phyloP scores from a whole-genome alignment of 2,329 filamentous ascomycete species.

The Pseudocercospora musae region DNA sequence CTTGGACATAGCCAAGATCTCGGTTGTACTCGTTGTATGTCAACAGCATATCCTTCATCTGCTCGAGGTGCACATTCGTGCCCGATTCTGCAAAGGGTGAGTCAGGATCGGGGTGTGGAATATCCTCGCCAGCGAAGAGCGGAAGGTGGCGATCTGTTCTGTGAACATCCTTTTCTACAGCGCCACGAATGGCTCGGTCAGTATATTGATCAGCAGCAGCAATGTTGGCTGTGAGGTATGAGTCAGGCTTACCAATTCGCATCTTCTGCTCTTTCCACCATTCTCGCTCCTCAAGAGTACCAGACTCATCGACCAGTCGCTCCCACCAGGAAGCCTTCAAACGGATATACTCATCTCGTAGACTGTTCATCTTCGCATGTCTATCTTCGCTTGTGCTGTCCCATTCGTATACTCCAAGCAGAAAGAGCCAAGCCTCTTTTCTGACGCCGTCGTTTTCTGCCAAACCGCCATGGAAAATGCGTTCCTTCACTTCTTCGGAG shows the following conservation, averaged over 20 bases:
- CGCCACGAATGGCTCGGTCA: conserved; percentile 49
- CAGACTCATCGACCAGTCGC: conserved; percentile 75
- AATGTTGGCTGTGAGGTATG: conserved; percentile 19
- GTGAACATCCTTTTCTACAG: conserved; percentile 93
- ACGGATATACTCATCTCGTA: conserved; percentile 89
- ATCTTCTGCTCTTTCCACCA: conserved; percentile 96
- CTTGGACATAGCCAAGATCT: conserved; percentile 93
- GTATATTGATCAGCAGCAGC: conserved; percentile 30
- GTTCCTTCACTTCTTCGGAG: conserved; percentile 88
- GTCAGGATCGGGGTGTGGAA: conserved; percentile 90
- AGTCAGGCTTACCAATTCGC: conserved; percentile 71
- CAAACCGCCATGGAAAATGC: conserved; percentile 93
- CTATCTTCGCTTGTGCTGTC: conserved; percentile 83
- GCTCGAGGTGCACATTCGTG: conserved; percentile 95
- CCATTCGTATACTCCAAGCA: conserved; percentile 91
- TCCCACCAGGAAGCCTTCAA: conserved; percentile 98
- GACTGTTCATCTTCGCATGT: conserved; percentile 74
- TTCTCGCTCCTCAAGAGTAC: conserved; percentile 77
- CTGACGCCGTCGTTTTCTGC: conserved; percentile 85
- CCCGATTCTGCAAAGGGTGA: conserved; percentile 90
- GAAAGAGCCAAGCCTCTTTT: conserved; percentile 94
- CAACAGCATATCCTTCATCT: conserved; percentile 98
- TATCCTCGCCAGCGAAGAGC: conserved; percentile 95
- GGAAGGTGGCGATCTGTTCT: conserved; percentile 90
- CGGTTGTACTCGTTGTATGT: conserved; percentile 99